Evolutionary conservation across 2,329 filamentous ascomycete genomes (phyloP), one percentile per base, ranked within the genome.

Genomic region (Alternaria gaisen): DNA sequence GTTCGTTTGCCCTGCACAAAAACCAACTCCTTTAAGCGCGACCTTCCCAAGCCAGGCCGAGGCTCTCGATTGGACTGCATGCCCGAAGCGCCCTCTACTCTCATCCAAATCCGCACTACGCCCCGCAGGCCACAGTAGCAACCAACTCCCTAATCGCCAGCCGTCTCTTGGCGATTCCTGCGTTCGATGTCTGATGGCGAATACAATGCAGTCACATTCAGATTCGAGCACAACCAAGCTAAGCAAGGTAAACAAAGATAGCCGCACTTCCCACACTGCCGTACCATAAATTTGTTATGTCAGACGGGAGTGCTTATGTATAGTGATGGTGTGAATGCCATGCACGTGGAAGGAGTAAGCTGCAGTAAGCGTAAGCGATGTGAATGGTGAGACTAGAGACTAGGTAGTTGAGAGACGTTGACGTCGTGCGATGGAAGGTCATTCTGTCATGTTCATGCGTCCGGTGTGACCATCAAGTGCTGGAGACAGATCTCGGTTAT

Each of bases 301-400:
- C 68, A 71, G 65, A 69, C 61, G 57, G 40, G 59, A 51, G 53
- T 63, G 64, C 53, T 63, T 44, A 60, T 38, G 38, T 14, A 5
- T 24, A 24, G 32, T 36, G 20, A 10, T 42, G 10, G 40, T 24
- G 18, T 36, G 40, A 20, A 16, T 16, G 5, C 20, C 18, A 58
- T 65, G 66, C 70, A 74, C 64, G 67, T 68, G 30, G 63, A 62
- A 65, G 42, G 40, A 34, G 61, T 73, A 70, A 74, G 68, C 67
- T 46, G 65, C 68, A 61, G 70, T 72, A 66, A 74, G 68, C 70
- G 64, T 53, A 61, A 65, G 58, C 41, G 50, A 52, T 58, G 16
- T n/a, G 16, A 38, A 9, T 38, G 60, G 32, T 36, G 32, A 16
- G 32, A 36, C 32, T 36, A 36, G 32, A 64, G 61, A 63, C 68